Percentiles rank a stretch among this genome's conserved stretches.
These are phyloP conservation scores for Nicotiana rustica DNA, from an alignment of 305 asterid species.

Conservation along the genomic window DNA sequence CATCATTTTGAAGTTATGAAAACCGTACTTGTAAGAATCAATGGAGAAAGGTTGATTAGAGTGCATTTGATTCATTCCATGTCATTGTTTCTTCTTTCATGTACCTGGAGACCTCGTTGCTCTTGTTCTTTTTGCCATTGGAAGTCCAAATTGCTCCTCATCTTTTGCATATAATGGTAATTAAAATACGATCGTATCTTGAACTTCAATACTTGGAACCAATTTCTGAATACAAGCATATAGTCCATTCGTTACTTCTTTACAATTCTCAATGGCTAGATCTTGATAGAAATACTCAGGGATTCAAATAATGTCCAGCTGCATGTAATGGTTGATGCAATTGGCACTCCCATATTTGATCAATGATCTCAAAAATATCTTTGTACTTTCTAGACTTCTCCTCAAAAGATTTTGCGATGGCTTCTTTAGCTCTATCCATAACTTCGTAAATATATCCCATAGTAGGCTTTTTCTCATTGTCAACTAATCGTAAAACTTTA, in stretches of 20 bases:
- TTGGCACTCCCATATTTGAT: not conserved
- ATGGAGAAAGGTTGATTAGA: too few species aligned
- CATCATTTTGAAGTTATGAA: too few species aligned
- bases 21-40: too few species aligned
- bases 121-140: not conserved
- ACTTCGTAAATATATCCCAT: slow-evolving; percentile 23
- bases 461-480: not conserved
- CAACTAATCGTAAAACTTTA: slow-evolving; percentile 5
- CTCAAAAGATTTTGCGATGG: not conserved
- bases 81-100: not conserved
- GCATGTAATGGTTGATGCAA: not conserved
- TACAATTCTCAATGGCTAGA: not conserved
- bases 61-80: too few species aligned
- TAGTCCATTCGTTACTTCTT: not conserved
- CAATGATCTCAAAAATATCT: not conserved
- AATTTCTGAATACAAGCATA: not conserved
- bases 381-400: not conserved
- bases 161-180: not conserved
- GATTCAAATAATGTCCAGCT: too few species aligned
- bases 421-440: not conserved
- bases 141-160: not conserved
- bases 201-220: not conserved
- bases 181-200: not conserved
- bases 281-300: too few species aligned
- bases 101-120: not conserved